Evolutionary conservation across 2,329 filamentous ascomycete genomes (phyloP).

Genomic region (Cylindrodendrum hubeiense): DNA sequence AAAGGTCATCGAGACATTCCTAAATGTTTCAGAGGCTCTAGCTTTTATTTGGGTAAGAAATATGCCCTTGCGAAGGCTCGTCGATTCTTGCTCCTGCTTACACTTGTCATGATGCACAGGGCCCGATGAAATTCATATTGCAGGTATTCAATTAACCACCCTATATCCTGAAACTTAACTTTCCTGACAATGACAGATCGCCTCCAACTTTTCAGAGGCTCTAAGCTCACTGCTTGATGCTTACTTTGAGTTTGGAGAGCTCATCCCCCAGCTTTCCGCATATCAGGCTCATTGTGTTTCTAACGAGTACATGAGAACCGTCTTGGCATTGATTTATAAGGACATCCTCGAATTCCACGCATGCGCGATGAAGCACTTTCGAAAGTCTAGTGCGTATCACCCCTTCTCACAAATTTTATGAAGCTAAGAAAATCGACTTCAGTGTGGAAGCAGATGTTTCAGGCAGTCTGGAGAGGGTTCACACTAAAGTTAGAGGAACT

Average conservation of each 20-base stretch:
- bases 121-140: background rate
- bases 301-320: background rate
- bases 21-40: constrained; percentile 16
- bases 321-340: background rate
- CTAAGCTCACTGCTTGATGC: background rate
- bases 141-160: background rate
- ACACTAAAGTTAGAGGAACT: background rate
- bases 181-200: background rate
- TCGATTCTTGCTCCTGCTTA: background rate
- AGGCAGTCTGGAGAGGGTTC: background rate
- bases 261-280: background rate
- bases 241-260: background rate
- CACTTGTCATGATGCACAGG: background rate
- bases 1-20: constrained; percentile 23
- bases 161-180: no score
- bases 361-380: background rate
- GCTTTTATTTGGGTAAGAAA: constrained; percentile 51
- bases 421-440: background rate
- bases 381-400: background rate
- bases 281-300: background rate
- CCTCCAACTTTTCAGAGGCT: background rate
- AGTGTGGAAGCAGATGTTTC: background rate
- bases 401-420: background rate
- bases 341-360: background rate
- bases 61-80: no score